Evolutionary conservation across 108 stramenopile species (phyloP).

Genomic region (Nitzschia inconspicua): DNA sequence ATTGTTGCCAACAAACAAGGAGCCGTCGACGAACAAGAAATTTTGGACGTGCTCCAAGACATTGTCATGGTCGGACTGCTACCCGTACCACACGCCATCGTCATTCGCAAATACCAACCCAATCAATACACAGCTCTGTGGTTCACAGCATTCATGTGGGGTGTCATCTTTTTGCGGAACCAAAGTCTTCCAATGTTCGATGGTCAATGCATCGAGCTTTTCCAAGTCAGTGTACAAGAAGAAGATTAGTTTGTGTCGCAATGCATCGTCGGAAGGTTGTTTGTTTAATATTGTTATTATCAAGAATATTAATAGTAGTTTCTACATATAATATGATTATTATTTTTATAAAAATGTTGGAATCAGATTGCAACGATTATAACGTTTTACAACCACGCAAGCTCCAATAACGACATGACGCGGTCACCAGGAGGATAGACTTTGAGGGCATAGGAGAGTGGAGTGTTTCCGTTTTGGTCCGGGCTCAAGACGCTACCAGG

Average conservation of each 20-base stretch:
- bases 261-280: constrained; percentile 13
- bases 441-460: neutral
- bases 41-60: constrained; percentile 79
- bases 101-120: constrained; percentile 96
- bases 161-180: constrained; percentile 95
- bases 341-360: too few relatives aligned
- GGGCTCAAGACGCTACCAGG: neutral
- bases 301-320: too few relatives aligned
- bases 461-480: neutral
- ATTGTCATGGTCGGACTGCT: constrained; percentile 93
- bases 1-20: constrained; percentile 66
- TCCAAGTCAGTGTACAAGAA: constrained; percentile 76
- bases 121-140: constrained; percentile 96
- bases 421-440: neutral
- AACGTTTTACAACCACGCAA: neutral
- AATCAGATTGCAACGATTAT: too few relatives aligned
- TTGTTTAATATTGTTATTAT: too few relatives aligned
- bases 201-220: constrained; percentile 82
- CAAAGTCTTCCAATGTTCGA: constrained; percentile 95
- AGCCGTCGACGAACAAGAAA: constrained; percentile 86
- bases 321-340: too few relatives aligned
- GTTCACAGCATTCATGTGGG: constrained; percentile 99
- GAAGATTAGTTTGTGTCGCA: too few relatives aligned
- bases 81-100: constrained; percentile 97
- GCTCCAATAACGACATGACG: neutral